A percentile compares a stretch with the other conserved stretches of the same genome.
Conservation (phyloP, 208 protist species). For the Crithidia expoeki region DNA sequence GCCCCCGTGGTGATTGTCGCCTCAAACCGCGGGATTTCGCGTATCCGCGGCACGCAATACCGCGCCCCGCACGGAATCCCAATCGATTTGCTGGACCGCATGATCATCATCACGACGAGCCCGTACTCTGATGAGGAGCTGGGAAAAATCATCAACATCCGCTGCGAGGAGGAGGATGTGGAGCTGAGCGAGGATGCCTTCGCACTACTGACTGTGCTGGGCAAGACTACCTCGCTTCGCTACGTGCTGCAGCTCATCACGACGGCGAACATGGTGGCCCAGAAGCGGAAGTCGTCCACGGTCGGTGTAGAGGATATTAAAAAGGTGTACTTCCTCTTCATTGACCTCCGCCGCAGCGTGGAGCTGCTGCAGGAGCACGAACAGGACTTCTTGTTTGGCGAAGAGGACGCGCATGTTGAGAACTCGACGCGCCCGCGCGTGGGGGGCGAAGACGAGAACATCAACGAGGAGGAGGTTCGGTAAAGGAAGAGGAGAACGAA, state of each 20-base stretch:
- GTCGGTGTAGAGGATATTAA: constrained; percentile 97
- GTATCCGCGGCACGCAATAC: constrained; percentile 99
- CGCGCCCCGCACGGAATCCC: constrained; percentile 99
- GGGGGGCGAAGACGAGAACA: constrained; percentile 24
- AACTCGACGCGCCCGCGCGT: constrained; percentile 49
- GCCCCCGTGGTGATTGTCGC: constrained; percentile 99
- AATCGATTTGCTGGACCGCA: constrained; percentile 97
- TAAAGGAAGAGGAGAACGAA: constrained; percentile 4
- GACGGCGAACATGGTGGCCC: constrained; percentile 94
- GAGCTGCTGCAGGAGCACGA: constrained; percentile 92
- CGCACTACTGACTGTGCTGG: constrained; percentile 96
- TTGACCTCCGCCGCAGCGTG: constrained; percentile 95
- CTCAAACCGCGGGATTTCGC: constrained; percentile 99
- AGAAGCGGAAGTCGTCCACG: constrained; percentile 92
- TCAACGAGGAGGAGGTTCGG: constrained; percentile 55
- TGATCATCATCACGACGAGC: constrained; percentile 99
- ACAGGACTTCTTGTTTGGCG: constrained; percentile 91
- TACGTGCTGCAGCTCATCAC: constrained; percentile 99
- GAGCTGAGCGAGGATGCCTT: constrained; percentile 97
- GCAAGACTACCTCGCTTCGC: constrained; percentile 96
- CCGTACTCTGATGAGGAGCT: constrained; percentile 97
- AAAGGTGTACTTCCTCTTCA: constrained; percentile 98
- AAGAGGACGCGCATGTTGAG: constrained; percentile 82
- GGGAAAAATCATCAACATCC: constrained; percentile 96
- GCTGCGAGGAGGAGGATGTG: constrained; percentile 99